Evolutionary conservation across 306 rosid species (phyloP).

Genomic region (Prunus persica): DNA sequence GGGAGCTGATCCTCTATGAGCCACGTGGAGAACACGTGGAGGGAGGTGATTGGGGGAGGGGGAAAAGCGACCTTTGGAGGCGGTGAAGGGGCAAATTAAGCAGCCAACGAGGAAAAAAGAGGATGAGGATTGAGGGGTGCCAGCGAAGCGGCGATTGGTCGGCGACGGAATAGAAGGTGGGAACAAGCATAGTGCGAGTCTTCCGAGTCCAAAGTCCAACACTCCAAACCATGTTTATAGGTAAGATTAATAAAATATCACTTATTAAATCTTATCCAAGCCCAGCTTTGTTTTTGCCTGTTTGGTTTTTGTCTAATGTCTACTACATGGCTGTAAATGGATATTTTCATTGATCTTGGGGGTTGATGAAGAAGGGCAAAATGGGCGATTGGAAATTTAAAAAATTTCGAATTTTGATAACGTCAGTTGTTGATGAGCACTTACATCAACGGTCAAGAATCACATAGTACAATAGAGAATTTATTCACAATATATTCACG

Average conservation of each 20-base stretch:
- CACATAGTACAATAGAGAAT: too few relatives aligned
- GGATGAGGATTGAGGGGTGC: slow-evolving; percentile 14
- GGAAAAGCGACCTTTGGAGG: slow-evolving; percentile 51
- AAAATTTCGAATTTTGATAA: neutral
- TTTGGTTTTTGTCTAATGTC: neutral
- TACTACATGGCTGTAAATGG: neutral
- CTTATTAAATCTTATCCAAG: slow-evolving; percentile 15
- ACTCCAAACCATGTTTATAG: slow-evolving; percentile 4
- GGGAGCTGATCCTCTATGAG: neutral
- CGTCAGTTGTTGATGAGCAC: neutral
- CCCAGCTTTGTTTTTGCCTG: neutral
- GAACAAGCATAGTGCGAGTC: neutral
- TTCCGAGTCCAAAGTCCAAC: neutral
- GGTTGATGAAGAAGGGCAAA: neutral
- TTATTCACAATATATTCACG: too few relatives aligned
- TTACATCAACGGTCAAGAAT: neutral
- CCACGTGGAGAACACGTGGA: slow-evolving; percentile 30
- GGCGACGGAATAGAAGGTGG: slow-evolving; percentile 11
- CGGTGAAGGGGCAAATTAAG: slow-evolving; percentile 29
- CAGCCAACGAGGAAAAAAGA: neutral
- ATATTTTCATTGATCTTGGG: neutral
- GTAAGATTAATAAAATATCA: neutral
- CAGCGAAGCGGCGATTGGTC: slow-evolving; percentile 42
- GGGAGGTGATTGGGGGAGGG: neutral
- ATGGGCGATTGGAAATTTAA: neutral